Base-by-base conservation (phyloP, 768 basidiomycete genomes). In the Leccinum fibrillosum region DNA sequence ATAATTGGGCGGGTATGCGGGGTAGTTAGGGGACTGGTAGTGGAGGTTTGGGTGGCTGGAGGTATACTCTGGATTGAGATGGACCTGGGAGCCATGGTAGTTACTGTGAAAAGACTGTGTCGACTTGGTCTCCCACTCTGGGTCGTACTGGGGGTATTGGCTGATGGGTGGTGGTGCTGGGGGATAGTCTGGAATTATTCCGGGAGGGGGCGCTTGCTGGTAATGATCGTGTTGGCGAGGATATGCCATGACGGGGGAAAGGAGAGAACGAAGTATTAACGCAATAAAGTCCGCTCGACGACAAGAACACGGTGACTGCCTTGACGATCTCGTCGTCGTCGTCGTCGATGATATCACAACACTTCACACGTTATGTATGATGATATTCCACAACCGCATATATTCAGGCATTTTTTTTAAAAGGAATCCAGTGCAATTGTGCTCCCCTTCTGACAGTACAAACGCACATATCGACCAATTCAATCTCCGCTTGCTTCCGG, bases 71-170 rank as follows among this genome's bases (percentile, higher is more conserved):
- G 86, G 80, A 54, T 84, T 83, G 62, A 91, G 83, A 67, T 90
- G 88, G 26, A 77, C 82, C 65, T 90, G 88, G 5, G 90, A 91
- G 71, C 86, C 84, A 63, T 78, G 79, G 64, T 80, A 82, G 28
- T 51, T 62, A 70, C 80, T 82, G 64, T 86, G 87, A 69, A 82
- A 82, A 26, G 86, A 88, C 59, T 85, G 83, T 49, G 77, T 73
- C 5, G 83, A 86, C 66, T 78, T 81, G 49, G 68, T 19, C 21
- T 82, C 81, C 81, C 80, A 82, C 1, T 80, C 79, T 44, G 68
- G 57, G 52, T 76, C 73, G 59, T 72, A 67, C 25, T 83, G 78
- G 61, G 77, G 72, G 61, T 83, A 80, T 57, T 79, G 34, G 10
- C 56, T 61, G 32, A 59, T 58, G 63, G 60, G 66, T 49, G 52